These are phyloP conservation scores for Pascua guehoae DNA, from an alignment of 1,284 basidiomycete species.

Conservation along the genomic window DNA sequence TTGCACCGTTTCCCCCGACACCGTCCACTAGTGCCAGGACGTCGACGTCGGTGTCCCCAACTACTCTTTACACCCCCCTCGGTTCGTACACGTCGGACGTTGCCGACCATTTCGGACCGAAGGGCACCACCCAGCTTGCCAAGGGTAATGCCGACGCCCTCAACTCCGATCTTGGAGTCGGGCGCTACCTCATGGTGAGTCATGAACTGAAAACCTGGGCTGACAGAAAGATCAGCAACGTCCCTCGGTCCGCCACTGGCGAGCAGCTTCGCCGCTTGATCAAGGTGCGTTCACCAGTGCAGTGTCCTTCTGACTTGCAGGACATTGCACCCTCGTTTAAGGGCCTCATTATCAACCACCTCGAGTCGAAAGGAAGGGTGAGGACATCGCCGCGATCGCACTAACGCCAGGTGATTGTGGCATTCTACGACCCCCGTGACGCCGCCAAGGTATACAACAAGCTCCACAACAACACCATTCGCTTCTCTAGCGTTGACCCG, in stretches of 20 bases:
- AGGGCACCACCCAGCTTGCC: not conserved
- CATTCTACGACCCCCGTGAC: conserved; percentile 40
- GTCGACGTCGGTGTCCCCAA: not conserved
- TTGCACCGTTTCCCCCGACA: not conserved
- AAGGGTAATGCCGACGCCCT: not conserved
- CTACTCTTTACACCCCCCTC: too few species aligned
- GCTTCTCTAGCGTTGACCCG: conserved; percentile 12
- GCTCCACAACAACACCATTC: conserved; percentile 18
- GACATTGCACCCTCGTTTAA: conserved; percentile 25
- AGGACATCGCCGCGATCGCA: conserved; percentile 2
- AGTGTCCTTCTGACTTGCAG: conserved; percentile 6
- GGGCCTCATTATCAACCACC: conserved; percentile 30
- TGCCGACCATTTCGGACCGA: too few species aligned
- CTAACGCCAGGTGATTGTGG: conserved; percentile 30
- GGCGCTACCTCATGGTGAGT: conserved; percentile 32
- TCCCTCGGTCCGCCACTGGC: conserved; percentile 23
- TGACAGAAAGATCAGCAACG: conserved; percentile 21
- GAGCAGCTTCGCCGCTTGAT: conserved; percentile 23
- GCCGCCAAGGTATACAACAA: conserved; percentile 25
- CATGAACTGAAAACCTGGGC: not conserved
- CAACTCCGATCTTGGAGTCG: conserved; percentile 5
- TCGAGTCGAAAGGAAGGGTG: conserved; percentile 29
- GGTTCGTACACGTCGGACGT: too few species aligned
- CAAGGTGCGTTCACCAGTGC: conserved; percentile 16
- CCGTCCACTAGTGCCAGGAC: not conserved